These are phyloP conservation scores for Moricandia moricandioides DNA, from an alignment of 345 rosid genomes.

Conservation along the genomic window DNA sequence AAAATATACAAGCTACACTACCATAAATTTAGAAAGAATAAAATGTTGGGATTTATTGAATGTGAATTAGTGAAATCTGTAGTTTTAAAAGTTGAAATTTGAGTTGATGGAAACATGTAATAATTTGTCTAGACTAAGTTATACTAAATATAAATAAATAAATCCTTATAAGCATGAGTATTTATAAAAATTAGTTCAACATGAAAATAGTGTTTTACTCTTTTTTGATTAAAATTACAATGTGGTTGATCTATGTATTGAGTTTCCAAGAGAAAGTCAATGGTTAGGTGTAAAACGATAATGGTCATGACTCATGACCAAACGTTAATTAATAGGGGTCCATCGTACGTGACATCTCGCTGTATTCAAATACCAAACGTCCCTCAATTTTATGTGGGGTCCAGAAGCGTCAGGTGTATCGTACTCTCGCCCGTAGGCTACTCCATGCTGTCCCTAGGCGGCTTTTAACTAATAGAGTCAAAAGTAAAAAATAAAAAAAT, in stretches of 20 bases:
- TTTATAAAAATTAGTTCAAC: background rate
- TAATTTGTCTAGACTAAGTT: background rate
- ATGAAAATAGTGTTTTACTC: background rate
- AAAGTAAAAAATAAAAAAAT: background rate
- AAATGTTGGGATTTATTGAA: background rate
- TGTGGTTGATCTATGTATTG: background rate
- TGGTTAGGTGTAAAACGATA: slow-evolving; percentile 22
- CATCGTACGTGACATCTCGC: background rate
- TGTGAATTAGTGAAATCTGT: background rate
- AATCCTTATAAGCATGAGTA: background rate
- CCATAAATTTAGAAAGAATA: background rate
- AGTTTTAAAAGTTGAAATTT: background rate
- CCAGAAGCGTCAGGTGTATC: background rate
- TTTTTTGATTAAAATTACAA: background rate
- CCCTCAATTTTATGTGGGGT: slow-evolving; percentile 12
- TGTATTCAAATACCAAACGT: background rate
- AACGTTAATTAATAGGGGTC: slow-evolving; percentile 6
- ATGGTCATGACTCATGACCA: slow-evolving; percentile 12
- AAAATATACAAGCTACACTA: background rate
- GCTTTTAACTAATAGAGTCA: slow-evolving; percentile 15
- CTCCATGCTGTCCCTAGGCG: slow-evolving; percentile 3
- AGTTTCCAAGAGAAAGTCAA: slow-evolving; percentile 19
- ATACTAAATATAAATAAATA: background rate
- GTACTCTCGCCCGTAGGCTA: slow-evolving; percentile 23
- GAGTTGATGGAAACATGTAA: background rate